Conservation (phyloP, 73 alveolate species). For the Halteria grandinella region DNA sequence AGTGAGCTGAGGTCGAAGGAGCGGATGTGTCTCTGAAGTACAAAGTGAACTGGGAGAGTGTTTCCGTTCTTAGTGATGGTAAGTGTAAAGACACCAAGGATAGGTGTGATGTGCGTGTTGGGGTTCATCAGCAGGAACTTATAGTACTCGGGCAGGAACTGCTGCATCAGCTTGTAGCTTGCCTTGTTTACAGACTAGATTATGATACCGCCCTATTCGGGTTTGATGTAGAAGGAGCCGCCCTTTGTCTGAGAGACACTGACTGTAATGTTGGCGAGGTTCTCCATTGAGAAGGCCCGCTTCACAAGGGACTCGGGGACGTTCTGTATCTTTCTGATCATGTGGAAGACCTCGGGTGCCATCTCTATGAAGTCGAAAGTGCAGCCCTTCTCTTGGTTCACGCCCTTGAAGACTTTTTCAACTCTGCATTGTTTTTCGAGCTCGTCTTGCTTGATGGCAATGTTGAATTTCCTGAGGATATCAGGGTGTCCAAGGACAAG, state of each 20-base stretch:
- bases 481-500: slow-evolving; percentile 46
- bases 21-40: slow-evolving; percentile 47
- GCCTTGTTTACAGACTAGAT: slow-evolving; percentile 49
- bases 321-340: slow-evolving; percentile 52
- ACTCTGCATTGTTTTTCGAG: slow-evolving; percentile 7
- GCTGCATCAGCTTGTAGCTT: slow-evolving; percentile 15
- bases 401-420: slow-evolving; percentile 8
- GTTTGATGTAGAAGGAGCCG: slow-evolving; percentile 61
- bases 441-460: slow-evolving; percentile 15
- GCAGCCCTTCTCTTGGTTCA: slow-evolving; percentile 7
- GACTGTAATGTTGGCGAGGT: slow-evolving; percentile 32
- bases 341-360: slow-evolving; percentile 59
- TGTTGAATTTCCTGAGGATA: slow-evolving; percentile 17
- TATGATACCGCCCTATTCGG: slow-evolving; percentile 52
- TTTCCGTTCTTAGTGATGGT: slow-evolving; percentile 26
- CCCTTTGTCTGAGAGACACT: slow-evolving; percentile 58
- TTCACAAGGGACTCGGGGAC: slow-evolving; percentile 24
- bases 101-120: slow-evolving; percentile 46
- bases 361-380: slow-evolving; percentile 52
- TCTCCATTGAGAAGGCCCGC: slow-evolving; percentile 25
- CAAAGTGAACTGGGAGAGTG: slow-evolving; percentile 37
- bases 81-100: slow-evolving; percentile 61
- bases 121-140: slow-evolving; percentile 48
- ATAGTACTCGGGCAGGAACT: slow-evolving; percentile 57
- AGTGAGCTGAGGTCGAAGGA: slow-evolving; percentile 34